Conservation (phyloP, 108 stramenopile genomes). For the Cyclotella distinguenda region DNA sequence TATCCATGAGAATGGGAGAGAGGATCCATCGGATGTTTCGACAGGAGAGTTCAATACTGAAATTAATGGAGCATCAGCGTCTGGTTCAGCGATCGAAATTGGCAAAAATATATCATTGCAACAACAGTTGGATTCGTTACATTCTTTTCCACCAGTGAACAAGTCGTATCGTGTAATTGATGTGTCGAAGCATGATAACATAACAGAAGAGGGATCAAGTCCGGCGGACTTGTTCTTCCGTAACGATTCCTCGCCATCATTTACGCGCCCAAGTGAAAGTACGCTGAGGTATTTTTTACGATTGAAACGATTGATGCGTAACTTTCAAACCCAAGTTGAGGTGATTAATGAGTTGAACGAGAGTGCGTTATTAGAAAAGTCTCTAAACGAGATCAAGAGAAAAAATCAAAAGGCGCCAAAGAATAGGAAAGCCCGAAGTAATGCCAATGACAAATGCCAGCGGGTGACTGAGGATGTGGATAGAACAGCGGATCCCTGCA, state of each 20-base stretch:
- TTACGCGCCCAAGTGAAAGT: conserved; percentile 22
- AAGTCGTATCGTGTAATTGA: conserved; percentile 16
- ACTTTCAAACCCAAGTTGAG: conserved; percentile 60
- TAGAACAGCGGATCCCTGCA: neutral
- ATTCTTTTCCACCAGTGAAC: conserved; percentile 42
- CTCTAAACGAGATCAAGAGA: conserved; percentile 44
- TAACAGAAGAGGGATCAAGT: neutral
- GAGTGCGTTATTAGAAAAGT: conserved; percentile 56
- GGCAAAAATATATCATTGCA: conserved; percentile 16
- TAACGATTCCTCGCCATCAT: conserved; percentile 3
- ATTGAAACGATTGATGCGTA: conserved; percentile 73
- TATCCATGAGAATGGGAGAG: no score
- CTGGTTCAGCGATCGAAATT: neutral
- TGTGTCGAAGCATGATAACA: neutral
- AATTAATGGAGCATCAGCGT: neutral
- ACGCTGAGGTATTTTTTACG: conserved; percentile 46
- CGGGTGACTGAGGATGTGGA: neutral
- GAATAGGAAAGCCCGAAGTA: conserved; percentile 14
- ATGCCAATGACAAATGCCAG: conserved; percentile 7
- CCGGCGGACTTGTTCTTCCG: neutral
- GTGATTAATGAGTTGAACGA: conserved; percentile 49
- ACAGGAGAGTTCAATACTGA: no score
- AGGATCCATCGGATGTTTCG: no score
- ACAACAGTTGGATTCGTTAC: conserved; percentile 37
- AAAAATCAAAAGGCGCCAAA: conserved; percentile 27